A percentile compares a stretch with the other conserved stretches of the same genome.
phyloP scores from a whole-genome alignment of 2,329 filamentous ascomycete species.

The Endothia cerciana region DNA sequence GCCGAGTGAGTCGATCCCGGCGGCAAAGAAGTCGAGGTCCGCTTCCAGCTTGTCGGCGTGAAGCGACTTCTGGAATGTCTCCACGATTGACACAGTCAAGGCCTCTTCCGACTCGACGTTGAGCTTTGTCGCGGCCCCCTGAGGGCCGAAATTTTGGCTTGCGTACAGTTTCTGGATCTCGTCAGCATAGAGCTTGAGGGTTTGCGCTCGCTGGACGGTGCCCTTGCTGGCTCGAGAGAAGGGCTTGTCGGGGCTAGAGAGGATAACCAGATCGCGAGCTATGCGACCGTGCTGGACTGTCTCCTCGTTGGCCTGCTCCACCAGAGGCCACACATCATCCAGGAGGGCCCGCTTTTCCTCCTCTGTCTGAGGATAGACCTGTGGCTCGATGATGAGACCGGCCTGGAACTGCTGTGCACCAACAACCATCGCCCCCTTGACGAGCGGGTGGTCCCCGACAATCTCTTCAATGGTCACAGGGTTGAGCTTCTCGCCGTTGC shows the following conservation, averaged over 20 bases:
- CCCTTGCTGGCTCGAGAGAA: constrained; percentile 51
- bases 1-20: constrained; percentile 46
- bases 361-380: background rate
- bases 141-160: constrained; percentile 30
- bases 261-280: constrained; percentile 42
- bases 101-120: constrained; percentile 33
- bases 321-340: constrained; percentile 20
- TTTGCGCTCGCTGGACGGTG: constrained; percentile 46
- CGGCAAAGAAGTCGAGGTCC: constrained; percentile 43
- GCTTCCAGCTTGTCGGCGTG: constrained; percentile 29
- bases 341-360: constrained; percentile 15
- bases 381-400: constrained; percentile 11
- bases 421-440: constrained; percentile 14
- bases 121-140: constrained; percentile 27
- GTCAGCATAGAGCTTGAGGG: constrained; percentile 45
- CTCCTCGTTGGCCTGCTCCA: constrained; percentile 22
- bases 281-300: constrained; percentile 51
- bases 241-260: constrained; percentile 46
- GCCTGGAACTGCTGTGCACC: constrained; percentile 24
- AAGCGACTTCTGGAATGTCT: constrained; percentile 31
- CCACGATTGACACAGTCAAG: constrained; percentile 34
- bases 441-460: constrained; percentile 5
- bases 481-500: constrained; percentile 39
- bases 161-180: constrained; percentile 49
- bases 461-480: constrained; percentile 35